Evolutionary conservation across 805 yeast species (phyloP).

Genomic region (Millerozyma miso): DNA sequence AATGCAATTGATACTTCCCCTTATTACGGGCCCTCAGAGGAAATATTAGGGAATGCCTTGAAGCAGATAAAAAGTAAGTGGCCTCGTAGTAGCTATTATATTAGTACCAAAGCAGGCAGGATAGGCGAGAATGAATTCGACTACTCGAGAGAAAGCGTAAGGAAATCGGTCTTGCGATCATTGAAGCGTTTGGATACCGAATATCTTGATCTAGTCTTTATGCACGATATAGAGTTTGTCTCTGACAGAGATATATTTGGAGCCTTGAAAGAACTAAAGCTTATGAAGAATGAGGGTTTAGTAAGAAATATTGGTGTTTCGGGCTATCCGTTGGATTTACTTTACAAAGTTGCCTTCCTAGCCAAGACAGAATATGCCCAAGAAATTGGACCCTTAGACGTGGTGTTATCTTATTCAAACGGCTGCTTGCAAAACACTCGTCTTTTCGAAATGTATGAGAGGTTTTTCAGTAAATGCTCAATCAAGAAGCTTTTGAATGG

Average conservation of each 20-base stretch:
- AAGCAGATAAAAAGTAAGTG: slow-evolving; percentile 18
- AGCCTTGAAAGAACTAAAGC: slow-evolving; percentile 60
- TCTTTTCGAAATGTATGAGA: slow-evolving; percentile 43
- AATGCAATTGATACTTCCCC: slow-evolving; percentile 89
- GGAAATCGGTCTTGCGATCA: slow-evolving; percentile 62
- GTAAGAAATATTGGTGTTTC: slow-evolving; percentile 70
- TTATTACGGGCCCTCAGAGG: slow-evolving; percentile 87
- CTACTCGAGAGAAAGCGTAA: slow-evolving; percentile 58
- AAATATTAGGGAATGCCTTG: slow-evolving; percentile 65
- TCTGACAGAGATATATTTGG: slow-evolving; percentile 47
- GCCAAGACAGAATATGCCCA: slow-evolving; percentile 20
- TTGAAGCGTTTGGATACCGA: slow-evolving; percentile 58
- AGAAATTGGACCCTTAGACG: slow-evolving; percentile 63
- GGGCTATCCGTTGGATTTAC: slow-evolving; percentile 78
- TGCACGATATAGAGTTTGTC: slow-evolving; percentile 89
- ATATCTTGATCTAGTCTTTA: slow-evolving; percentile 76
- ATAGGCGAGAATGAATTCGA: slow-evolving; percentile 66
- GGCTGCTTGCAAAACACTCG: slow-evolving; percentile 74
- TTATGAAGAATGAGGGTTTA: slow-evolving; percentile 59
- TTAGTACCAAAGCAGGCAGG: slow-evolving; percentile 88
- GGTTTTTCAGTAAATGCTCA: slow-evolving; percentile 50
- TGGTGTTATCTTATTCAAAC: slow-evolving; percentile 73
- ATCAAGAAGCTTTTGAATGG: slow-evolving; percentile 68
- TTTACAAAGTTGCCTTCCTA: slow-evolving; percentile 48
- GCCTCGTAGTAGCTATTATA: slow-evolving; percentile 59